Evolutionary conservation across 768 basidiomycete species (phyloP).

Genomic region (Trametes villosa): DNA sequence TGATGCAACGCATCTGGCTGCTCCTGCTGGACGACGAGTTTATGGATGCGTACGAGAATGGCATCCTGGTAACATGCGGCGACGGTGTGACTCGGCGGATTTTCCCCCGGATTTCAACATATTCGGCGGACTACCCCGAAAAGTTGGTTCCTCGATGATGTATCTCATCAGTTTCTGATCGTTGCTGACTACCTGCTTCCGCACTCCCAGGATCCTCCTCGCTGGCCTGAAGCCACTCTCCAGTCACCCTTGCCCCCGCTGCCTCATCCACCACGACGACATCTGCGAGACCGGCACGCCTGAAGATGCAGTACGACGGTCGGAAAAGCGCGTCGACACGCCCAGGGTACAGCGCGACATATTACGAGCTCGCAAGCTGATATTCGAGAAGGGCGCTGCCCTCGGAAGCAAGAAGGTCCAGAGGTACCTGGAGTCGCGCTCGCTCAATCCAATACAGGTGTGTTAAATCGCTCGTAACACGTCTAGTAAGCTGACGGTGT

Average conservation of each 20-base stretch:
- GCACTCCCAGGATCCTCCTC: slow-evolving; percentile 43
- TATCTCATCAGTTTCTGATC: too few relatives aligned
- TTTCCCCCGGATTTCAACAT: slow-evolving; percentile 35
- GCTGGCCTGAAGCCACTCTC: slow-evolving; percentile 44
- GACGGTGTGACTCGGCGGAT: slow-evolving; percentile 34
- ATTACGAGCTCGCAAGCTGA: slow-evolving; percentile 15
- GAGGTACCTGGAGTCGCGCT: slow-evolving; percentile 13
- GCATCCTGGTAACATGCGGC: slow-evolving; percentile 31
- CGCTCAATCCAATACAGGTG: slow-evolving; percentile 26
- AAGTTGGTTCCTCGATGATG: slow-evolving; percentile 30
- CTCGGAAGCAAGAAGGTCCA: slow-evolving; percentile 14
- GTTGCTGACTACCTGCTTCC: too few relatives aligned
- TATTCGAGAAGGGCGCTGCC: slow-evolving; percentile 21
- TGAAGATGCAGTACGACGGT: neutral
- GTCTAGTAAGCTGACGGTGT: too few relatives aligned
- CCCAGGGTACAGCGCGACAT: neutral
- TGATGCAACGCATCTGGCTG: slow-evolving; percentile 37
- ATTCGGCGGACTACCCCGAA: slow-evolving; percentile 42
- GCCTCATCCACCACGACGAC: slow-evolving; percentile 34
- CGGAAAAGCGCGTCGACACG: slow-evolving; percentile 10
- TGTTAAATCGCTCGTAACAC: too few relatives aligned
- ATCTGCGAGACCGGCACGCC: slow-evolving; percentile 35
- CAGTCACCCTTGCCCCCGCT: slow-evolving; percentile 43
- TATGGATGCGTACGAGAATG: slow-evolving; percentile 32
- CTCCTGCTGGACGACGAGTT: slow-evolving; percentile 32